phyloP scores from a whole-genome alignment of 1,284 basidiomycete species.

The Ganoderma meredithae region DNA sequence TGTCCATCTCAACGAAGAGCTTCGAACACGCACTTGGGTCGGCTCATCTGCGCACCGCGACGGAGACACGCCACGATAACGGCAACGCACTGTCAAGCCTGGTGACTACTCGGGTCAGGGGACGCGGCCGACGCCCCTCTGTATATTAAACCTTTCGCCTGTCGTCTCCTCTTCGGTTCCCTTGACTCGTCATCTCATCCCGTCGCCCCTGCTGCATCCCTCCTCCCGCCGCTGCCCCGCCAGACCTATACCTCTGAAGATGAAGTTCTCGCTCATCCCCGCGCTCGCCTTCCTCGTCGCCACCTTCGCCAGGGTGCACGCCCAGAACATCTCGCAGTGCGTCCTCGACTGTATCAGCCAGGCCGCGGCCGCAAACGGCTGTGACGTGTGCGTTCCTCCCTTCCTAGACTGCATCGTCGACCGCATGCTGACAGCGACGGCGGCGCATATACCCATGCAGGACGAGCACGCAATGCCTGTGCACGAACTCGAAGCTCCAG shows the following conservation, averaged over 20 bases:
- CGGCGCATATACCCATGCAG: not conserved
- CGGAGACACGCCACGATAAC: not conserved
- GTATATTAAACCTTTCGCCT: no score
- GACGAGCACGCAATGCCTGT: not conserved
- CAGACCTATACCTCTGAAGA: not conserved
- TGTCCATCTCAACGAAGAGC: not conserved
- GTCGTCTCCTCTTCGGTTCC: not conserved
- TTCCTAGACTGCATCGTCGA: not conserved
- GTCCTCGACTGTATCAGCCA: constrained; percentile 6
- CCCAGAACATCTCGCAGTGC: constrained; percentile 1
- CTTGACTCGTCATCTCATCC: not conserved
- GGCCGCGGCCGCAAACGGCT: constrained; percentile 1
- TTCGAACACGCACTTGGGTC: not conserved
- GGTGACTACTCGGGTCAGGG: no score
- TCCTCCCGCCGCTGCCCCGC: not conserved
- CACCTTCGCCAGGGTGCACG: not conserved
- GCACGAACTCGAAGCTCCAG: constrained; percentile 7
- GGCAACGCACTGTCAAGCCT: no score
- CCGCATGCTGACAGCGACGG: not conserved
- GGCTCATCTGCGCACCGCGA: not conserved
- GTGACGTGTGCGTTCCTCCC: constrained; percentile 1
- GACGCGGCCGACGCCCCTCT: no score
- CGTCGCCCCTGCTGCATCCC: not conserved
- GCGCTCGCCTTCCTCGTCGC: not conserved
- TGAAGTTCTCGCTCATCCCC: constrained; percentile 2